A percentile compares a stretch with the other conserved stretches of the same genome.
Evolutionary conservation across 1,139 yeast species (phyloP).

Genomic region (Williopsis jadinii): DNA sequence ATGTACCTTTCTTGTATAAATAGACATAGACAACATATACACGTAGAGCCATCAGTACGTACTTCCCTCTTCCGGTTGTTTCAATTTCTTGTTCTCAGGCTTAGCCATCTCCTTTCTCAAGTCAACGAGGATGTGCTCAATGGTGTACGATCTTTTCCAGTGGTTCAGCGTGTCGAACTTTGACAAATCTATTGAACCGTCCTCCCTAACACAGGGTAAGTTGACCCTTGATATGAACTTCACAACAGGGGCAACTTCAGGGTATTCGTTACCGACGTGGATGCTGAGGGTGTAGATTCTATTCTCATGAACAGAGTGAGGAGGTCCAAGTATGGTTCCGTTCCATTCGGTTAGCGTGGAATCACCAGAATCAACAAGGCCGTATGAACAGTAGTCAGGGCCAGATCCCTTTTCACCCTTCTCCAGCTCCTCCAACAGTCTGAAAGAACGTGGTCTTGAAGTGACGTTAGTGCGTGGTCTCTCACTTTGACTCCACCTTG

Average conservation of each 20-base stretch:
- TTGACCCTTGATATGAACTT: slow-evolving; percentile 77
- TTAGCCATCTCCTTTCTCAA: slow-evolving; percentile 85
- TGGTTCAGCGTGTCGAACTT: slow-evolving; percentile 65
- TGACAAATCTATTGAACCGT: slow-evolving; percentile 58
- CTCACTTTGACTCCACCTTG: too few species aligned
- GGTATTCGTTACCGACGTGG: slow-evolving; percentile 79
- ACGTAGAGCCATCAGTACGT: too few species aligned
- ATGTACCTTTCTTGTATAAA: not conserved
- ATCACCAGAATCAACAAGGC: slow-evolving; percentile 82
- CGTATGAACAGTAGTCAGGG: slow-evolving; percentile 94
- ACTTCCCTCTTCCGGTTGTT: slow-evolving; percentile 85
- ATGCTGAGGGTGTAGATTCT: slow-evolving; percentile 81
- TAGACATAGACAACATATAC: not conserved
- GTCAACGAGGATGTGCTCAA: slow-evolving; percentile 88
- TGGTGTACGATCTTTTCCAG: slow-evolving; percentile 86
- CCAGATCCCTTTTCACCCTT: slow-evolving; percentile 98
- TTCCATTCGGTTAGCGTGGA: slow-evolving; percentile 92
- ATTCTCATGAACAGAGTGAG: slow-evolving; percentile 90
- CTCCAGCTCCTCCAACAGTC: slow-evolving; percentile 89
- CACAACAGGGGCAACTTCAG: slow-evolving; percentile 82
- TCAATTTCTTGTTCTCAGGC: slow-evolving; percentile 72
- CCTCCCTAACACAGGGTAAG: slow-evolving; percentile 70
- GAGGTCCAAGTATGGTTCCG: slow-evolving; percentile 95
- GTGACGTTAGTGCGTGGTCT: slow-evolving; percentile 1
- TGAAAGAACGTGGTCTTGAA: slow-evolving; percentile 81